phyloP scores from a whole-genome alignment of 768 basidiomycete genomes.

The Pleurotus tuoliensis region DNA sequence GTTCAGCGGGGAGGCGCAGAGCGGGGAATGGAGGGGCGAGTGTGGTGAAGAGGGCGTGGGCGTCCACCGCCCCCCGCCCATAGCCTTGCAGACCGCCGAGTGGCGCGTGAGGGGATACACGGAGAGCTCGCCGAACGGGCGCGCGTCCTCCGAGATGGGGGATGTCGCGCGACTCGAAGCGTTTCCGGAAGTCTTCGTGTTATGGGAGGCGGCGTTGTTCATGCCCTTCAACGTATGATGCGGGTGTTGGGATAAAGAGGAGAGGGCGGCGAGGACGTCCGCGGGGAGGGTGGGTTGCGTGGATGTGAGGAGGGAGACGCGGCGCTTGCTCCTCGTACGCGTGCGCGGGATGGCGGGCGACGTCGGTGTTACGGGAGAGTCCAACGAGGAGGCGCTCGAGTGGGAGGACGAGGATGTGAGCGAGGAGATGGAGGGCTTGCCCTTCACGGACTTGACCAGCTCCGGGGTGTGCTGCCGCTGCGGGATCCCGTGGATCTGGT shows the following conservation, averaged over 20 bases:
- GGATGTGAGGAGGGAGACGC: constrained; percentile 26
- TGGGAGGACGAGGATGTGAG: constrained; percentile 17
- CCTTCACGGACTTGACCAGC: constrained; percentile 9
- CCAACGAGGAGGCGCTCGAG: constrained; percentile 24
- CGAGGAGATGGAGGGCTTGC: constrained; percentile 13
- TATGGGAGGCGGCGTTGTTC: too few species aligned
- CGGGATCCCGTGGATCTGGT: constrained; percentile 62
- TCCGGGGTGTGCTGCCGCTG: constrained; percentile 40
- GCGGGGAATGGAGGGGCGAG: too few species aligned
- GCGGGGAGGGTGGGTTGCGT: constrained; percentile 19
- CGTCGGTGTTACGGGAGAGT: constrained; percentile 24
- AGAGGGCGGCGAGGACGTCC: constrained; percentile 1
- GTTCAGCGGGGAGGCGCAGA: too few species aligned
- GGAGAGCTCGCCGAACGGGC: constrained; percentile 29
- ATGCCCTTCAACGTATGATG: constrained; percentile 14
- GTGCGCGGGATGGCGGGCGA: constrained; percentile 15
- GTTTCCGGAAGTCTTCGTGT: too few species aligned
- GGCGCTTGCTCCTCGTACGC: constrained; percentile 7
- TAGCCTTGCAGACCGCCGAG: constrained; percentile 69
- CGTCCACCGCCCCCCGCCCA: constrained; percentile 78
- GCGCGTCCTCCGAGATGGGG: constrained; percentile 44
- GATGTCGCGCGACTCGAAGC: too few species aligned
- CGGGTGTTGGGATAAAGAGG: not conserved
- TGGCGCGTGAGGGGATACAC: constrained; percentile 70
- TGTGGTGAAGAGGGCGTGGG: constrained; percentile 36